These are phyloP conservation scores for Aechmea fasciata DNA, from an alignment of 176 grass and related monocot genomes.

Conservation along the genomic window DNA sequence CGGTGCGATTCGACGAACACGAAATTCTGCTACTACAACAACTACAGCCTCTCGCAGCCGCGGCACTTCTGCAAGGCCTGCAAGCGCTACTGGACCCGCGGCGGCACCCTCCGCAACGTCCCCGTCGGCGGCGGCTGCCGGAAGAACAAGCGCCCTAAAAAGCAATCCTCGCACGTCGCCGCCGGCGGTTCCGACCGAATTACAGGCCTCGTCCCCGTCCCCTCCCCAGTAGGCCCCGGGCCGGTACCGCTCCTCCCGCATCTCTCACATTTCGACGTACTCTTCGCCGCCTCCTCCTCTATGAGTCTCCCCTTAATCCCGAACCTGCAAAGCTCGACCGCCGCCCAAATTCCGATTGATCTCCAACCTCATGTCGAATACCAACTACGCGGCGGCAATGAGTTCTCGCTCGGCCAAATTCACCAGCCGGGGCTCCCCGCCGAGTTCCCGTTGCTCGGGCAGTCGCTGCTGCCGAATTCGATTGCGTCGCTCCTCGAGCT, in stretches of 20 bases:
- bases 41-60: constrained; percentile 93
- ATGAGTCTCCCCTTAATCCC: not conserved
- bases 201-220: constrained; percentile 15
- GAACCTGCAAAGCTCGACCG: not conserved
- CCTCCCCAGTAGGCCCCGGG: constrained; percentile 4
- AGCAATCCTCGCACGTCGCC: constrained; percentile 2
- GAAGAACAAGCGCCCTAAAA: constrained; percentile 68
- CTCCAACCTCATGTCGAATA: not conserved
- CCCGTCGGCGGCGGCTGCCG: constrained; percentile 93
- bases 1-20: constrained; percentile 95
- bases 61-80: constrained; percentile 99
- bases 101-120: constrained; percentile 90
- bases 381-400: not conserved
- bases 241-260: not conserved
- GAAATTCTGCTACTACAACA: constrained; percentile 99
- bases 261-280: not conserved
- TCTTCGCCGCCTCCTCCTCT: not conserved
- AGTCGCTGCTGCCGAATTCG: not conserved
- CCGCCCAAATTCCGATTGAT: not conserved
- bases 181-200: constrained; percentile 3
- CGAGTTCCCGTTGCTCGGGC: not conserved
- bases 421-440: not conserved
- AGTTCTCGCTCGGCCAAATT: not conserved
- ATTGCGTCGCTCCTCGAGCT: not conserved
- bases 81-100: constrained; percentile 98